Conservation (phyloP, 441 rosid species). For the Erodium texanum region DNA sequence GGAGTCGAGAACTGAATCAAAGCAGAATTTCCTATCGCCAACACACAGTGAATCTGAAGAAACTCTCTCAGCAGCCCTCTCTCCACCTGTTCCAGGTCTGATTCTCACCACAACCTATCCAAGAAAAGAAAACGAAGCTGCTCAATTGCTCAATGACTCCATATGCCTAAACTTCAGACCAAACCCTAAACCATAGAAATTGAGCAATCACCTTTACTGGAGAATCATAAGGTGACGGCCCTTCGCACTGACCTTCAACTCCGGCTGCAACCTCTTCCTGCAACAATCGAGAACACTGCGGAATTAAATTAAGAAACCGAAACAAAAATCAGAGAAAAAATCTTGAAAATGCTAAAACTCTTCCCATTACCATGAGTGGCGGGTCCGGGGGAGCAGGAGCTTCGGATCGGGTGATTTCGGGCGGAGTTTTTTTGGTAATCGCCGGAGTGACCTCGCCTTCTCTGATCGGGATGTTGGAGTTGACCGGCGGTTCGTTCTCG, state of each 20-base stretch:
- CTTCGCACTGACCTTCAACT: slow-evolving; percentile 25
- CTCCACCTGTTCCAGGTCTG: slow-evolving; percentile 43
- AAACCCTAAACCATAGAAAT: not conserved
- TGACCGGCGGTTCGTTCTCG: slow-evolving; percentile 65
- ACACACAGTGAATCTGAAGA: slow-evolving; percentile 50
- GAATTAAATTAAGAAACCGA: not conserved
- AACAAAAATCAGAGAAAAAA: not conserved
- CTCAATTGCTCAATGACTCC: not conserved
- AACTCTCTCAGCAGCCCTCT: slow-evolving; percentile 40
- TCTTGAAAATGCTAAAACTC: not conserved
- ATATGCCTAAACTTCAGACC: not conserved
- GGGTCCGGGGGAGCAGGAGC: slow-evolving; percentile 14
- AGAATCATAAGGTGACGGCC: slow-evolving; percentile 33
- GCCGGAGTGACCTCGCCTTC: slow-evolving; percentile 18
- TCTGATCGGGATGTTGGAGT: slow-evolving; percentile 43
- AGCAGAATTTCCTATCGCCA: slow-evolving; percentile 55
- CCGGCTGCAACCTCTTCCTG: slow-evolving; percentile 27
- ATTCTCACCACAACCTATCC: slow-evolving; percentile 74
- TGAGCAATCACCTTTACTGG: slow-evolving; percentile 52
- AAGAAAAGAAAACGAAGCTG: slow-evolving; percentile 5
- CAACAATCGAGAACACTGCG: slow-evolving; percentile 1
- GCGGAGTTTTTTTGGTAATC: slow-evolving; percentile 17
- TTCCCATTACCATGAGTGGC: slow-evolving; percentile 20
- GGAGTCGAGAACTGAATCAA: slow-evolving; percentile 72
- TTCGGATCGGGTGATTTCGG: slow-evolving; percentile 16